Evolutionary conservation across 208 protist species (phyloP), one percentile per base, ranked within the genome.

Genomic region (Trypanosomatidae sp.): DNA sequence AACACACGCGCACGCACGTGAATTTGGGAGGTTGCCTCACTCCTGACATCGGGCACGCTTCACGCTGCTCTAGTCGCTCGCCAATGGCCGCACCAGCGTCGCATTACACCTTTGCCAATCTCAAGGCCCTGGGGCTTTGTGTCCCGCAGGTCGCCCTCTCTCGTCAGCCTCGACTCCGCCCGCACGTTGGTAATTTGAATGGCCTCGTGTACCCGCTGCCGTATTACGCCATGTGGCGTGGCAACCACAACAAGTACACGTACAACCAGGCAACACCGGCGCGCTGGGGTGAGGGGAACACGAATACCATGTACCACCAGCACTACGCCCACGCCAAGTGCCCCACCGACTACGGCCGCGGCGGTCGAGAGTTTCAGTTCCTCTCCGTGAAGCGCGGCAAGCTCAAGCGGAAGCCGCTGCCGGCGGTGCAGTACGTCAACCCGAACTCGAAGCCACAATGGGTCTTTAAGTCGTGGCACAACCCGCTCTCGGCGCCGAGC

Each of bases 391-490:
- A 78, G 68, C 74, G 79, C 15, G 93, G 93, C 22, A 95, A 87
- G 72, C 73, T 95, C n/a, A 64, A 84, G 73, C 62, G 84, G 72
- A 95, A 95, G 77, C 93, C 93, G 62, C 69, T 97, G 41, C 93
- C 93, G 13, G 46, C 76, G 59, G 91, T 95, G 62, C 93, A 97
- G 81, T 97, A 97, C 71, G 88, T 92, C n/a, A n/a, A 73, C 44
- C 72, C 75, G 19, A 79, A 75, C 19, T 89, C 91, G 39, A 92
- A 92, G 76, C 93, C 93, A 19, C 87, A 81, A 74, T 97, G 93
- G 91, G 73, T 95, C 43, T 97, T 94, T 77, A 97, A 97, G 83
- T 95, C 93, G 62, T 97, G 93, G 91, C 91, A 97, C 81, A 91
- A 90, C 70, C 86, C 93, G 5, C 79, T 95, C 28, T 84, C 78